Conservation (phyloP, 1,284 basidiomycete species). For the Papiliotrema terrestris region DNA sequence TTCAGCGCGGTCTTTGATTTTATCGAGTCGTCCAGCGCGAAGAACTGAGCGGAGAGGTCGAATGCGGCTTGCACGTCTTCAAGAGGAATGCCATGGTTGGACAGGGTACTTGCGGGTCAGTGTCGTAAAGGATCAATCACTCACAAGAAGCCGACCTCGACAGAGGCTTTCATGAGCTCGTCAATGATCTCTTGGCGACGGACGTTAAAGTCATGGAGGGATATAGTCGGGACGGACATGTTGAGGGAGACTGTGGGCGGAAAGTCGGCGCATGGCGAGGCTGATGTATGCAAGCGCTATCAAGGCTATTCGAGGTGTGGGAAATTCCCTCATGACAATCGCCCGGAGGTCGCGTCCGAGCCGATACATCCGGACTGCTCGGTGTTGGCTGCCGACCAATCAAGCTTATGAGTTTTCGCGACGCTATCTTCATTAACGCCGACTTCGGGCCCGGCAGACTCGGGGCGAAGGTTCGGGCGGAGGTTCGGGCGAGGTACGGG, state of each 20-base stretch:
- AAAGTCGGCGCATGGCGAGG: neutral
- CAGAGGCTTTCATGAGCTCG: conserved; percentile 30
- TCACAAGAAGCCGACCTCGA: conserved; percentile 32
- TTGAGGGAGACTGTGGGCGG: neutral
- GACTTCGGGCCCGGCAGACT: no score
- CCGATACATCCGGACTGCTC: no score
- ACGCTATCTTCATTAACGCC: no score
- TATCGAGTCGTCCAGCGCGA: conserved; percentile 18
- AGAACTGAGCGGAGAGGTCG: conserved; percentile 18
- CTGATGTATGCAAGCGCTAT: neutral
- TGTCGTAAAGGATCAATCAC: neutral
- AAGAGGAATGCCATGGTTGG: conserved; percentile 23
- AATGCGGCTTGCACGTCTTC: conserved; percentile 19
- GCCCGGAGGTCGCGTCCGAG: no score
- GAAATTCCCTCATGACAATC: no score
- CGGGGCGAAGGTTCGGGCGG: no score
- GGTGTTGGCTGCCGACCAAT: no score
- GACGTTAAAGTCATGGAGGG: conserved; percentile 31
- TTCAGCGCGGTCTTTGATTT: conserved; percentile 21
- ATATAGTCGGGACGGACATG: conserved; percentile 30
- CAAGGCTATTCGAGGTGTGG: no score
- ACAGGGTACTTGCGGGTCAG: conserved; percentile 11
- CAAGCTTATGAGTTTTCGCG: no score
- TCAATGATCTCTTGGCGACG: conserved; percentile 25
- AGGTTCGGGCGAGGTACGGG: no score